Base-by-base conservation (phyloP, 2,329 filamentous ascomycete genomes). In the Cladorrhinum sp. region DNA sequence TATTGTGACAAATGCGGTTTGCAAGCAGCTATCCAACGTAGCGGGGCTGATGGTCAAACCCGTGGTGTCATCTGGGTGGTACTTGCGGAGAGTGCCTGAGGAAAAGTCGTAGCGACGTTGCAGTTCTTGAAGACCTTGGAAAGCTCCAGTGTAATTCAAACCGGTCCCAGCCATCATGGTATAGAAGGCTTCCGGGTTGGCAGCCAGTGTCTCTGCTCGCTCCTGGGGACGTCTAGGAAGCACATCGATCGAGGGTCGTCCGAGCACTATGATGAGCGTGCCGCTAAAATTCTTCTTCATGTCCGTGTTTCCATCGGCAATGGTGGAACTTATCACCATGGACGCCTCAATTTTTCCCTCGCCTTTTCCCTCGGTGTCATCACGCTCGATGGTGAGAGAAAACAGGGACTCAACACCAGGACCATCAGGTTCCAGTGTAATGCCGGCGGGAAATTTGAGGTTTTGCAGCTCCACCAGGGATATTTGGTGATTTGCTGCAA, bases 1-100 rank as follows among this genome's bases (percentile, higher is more conserved):
- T 23, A 76, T 75, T 0, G 76, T 70, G n/a, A 75, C 69, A 57
- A 79, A 79, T 0, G 75, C 75, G 0, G 75, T 72, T 53, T 79
- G 77, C 6, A 79, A 71, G 59, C 76, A 79, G 20, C 68, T 71
- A 53, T 79, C 77, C 8, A 79, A 66, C 0, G 73, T 77, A 0
- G 76, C 77, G 1, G 77, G 77, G 60, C 76, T 78, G 24, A 76
- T 64, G 2, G 62, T 51, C 10, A 79, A 60, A 1, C 48, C 57
- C 0, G 76, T 79, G 1, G 73, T 74, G 26, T 79, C 77, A 3
- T 72, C 68, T 0, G 64, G 20, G 46, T 79, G 77, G 10, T 58
- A 58, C 50, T 68, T 71, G 30, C 60, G 62, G n/a, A 77, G 64
- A 0, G 63, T 72, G 0, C 71, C 73, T 5, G 72, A 69, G 1